Base-by-base conservation (phyloP, 768 basidiomycete genomes). In the Brasilioporus rufonigricans region DNA sequence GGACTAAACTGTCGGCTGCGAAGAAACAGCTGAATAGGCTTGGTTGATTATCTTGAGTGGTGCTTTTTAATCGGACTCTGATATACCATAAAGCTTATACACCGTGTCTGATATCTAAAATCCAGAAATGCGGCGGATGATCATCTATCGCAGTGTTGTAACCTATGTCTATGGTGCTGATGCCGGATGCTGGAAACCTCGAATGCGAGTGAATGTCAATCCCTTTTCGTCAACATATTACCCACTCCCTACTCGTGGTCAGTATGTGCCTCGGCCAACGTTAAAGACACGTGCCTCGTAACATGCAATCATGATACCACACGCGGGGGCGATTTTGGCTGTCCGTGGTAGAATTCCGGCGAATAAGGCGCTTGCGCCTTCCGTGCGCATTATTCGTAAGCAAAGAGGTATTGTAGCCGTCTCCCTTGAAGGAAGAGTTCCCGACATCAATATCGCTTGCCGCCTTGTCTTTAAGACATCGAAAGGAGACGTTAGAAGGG, bases 281-380 rank as follows among this genome's bases (percentile, higher is more conserved):
- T 23, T 1, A 32, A 53, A 23, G 36, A 19, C 23, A 41, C 80
- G 29, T 61, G 85, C 94, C 84, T 98, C 95, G 67, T 88, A 98
- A 70, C 88, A 94, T 52, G 91, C 85, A 68, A 98, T 97, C 96
- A 98, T 98, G 61, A 99, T 88, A 23, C 96, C 96, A 71, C 97
- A 99, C 39, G 96, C 97, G 36, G 97, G 97, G 12, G 93, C 93
- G 58, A 97, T 96, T 73, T 98, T 99, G 40, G 85, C 93, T 49
- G 95, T 85, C 36, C 97, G 85, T 48, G 96, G 96, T 9, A 85
- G 71, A 38, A 93, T 73, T 0, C 97, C 97, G 32, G 91, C 86
- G 67, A 89, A 96, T 46, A 98, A 74, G 2, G 91, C 89, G 10
- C 80, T 71, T 5, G 76, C 58, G 2, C 97, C 97, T 68, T 99